Conservation (phyloP, 2,329 filamentous ascomycete genomes). For the Myriosclerotinia duriaeana region DNA sequence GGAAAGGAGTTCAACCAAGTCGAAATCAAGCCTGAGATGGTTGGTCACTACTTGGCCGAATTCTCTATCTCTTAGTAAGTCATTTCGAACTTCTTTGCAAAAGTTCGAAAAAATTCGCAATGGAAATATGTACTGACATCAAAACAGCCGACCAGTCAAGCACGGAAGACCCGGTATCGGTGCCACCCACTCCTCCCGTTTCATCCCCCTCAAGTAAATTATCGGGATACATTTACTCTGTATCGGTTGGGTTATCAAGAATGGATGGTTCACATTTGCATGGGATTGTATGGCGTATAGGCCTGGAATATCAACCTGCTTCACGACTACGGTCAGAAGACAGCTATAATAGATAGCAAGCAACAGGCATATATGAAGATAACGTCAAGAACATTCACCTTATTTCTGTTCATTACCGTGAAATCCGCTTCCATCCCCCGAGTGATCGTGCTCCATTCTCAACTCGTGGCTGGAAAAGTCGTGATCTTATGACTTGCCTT, state of each 20-base stretch:
- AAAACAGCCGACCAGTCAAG: constrained; percentile 95
- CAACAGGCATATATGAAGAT: constrained; percentile 15
- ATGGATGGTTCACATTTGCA: constrained; percentile 21
- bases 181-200: constrained; percentile 99
- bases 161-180: constrained; percentile 99
- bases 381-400: not conserved
- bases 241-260: constrained; percentile 29
- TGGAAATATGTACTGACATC: not conserved
- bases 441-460: not conserved
- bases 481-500: not conserved
- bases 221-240: constrained; percentile 29
- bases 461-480: not conserved
- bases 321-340: constrained; percentile 14
- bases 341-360: constrained; percentile 20
- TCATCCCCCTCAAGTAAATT: constrained; percentile 98
- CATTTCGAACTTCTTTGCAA: constrained; percentile 8
- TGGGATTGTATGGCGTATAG: constrained; percentile 4
- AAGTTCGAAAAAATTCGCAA: not conserved
- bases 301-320: constrained; percentile 7
- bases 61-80: constrained; percentile 99
- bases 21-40: constrained; percentile 99
- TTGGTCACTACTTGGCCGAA: constrained; percentile 98
- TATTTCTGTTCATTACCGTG: not conserved
- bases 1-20: constrained; percentile 99
- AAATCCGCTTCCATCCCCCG: not conserved